Evolutionary conservation across 306 rosid species (phyloP), one percentile per base, ranked within the genome.

Genomic region (Cicer cuneatum): DNA sequence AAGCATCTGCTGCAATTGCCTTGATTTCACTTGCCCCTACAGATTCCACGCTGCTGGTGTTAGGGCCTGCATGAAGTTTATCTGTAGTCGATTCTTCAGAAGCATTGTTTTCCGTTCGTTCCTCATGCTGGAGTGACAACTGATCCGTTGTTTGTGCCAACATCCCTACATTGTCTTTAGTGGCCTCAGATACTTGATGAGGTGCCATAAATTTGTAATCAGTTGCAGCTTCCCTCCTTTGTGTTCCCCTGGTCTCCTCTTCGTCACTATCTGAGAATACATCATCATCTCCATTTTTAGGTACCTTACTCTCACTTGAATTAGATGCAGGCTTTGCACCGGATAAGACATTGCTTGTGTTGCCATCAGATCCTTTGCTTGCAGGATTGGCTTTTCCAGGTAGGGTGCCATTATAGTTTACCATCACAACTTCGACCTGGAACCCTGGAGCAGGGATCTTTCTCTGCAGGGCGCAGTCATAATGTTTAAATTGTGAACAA

Each of bases 1-100:
- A 94, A 72, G 96, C 96, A 86, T 94, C 99, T 2, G 99, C 99
- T 14, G 99, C 97, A 51, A 94, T 90, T 67, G 99, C 90, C 82
- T 89, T 92, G 71, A 94, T 77, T 41, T 91, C 93, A 69, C 73
- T 86, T 51, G 69, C 81, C 54, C 88, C 88, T 7, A 7, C 72
- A 13, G 88, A 85, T 47, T 74, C 89, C 42, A 41, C 19, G 53
- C 74, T 89, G 16, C 78, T 64, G 46, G 83, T 70, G 51, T 61
- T 72, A 33, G 67, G 53, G 71, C 68, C 70, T 40, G 73, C 58
- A 18, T 75, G 63, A 40, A 48, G 40, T 62, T 73, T 75, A 33
- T 83, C 85, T 24, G 33, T 16, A 52, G 80, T 74, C 43, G 80
- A 45, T 83, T 70, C 79, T 69, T 81, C 73, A 15, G 83, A 76